phyloP scores from a whole-genome alignment of 2,329 filamentous ascomycete species.

The Dactylellina drechsleri region DNA sequence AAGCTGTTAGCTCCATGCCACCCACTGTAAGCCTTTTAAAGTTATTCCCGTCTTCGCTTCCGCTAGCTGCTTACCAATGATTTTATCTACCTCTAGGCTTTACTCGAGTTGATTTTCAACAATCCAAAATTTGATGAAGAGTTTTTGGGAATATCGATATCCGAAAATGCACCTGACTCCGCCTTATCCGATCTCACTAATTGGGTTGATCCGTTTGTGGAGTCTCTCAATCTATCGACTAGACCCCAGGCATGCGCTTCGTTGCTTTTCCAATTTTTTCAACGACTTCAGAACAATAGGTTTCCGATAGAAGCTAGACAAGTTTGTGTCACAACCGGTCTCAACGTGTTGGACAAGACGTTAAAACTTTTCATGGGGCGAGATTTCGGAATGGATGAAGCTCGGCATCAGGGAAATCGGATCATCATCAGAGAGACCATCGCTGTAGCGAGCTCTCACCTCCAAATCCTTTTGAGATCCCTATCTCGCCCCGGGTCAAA shows the following conservation, averaged over 20 bases:
- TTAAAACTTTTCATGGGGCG: conserved; percentile 59
- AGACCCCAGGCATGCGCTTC: conserved; percentile 53
- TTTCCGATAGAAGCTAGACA: conserved; percentile 63
- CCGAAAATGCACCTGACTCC: conserved; percentile 50
- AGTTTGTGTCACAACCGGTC: conserved; percentile 64
- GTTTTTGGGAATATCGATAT: conserved; percentile 52
- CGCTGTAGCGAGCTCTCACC: conserved; percentile 64
- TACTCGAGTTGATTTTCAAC: conserved; percentile 57
- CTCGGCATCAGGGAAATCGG: conserved; percentile 64
- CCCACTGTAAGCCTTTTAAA: conserved; percentile 31
- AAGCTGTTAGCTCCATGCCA: conserved; percentile 55
- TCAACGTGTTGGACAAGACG: conserved; percentile 64
- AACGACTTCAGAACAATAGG: conserved; percentile 61
- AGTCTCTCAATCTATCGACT: conserved; percentile 56
- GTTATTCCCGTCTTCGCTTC: neutral
- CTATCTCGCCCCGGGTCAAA: conserved; percentile 38
- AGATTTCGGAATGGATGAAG: conserved; percentile 65
- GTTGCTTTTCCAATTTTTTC: conserved; percentile 56
- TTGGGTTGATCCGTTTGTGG: conserved; percentile 58
- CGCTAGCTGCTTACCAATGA: conserved; percentile 24
- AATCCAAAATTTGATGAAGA: conserved; percentile 56
- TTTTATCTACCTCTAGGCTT: conserved; percentile 36
- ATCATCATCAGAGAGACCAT: conserved; percentile 66
- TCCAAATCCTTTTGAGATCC: conserved; percentile 58
- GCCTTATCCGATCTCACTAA: conserved; percentile 56